Evolutionary conservation across 805 yeast genomes (phyloP).

Genomic region (Starmerella geochares): DNA sequence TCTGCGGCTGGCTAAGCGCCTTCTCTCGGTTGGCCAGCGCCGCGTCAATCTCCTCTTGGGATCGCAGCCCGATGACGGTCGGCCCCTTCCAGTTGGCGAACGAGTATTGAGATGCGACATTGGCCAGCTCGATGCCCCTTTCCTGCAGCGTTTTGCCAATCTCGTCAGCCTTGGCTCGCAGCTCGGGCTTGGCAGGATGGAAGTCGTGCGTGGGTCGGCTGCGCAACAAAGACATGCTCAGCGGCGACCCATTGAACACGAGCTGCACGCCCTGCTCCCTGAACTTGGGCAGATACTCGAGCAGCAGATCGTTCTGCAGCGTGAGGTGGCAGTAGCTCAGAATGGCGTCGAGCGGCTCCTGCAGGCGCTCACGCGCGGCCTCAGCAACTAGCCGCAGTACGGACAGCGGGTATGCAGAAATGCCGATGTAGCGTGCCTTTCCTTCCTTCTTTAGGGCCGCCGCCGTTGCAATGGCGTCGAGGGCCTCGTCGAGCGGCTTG

Average conservation of each 20-base stretch:
- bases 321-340: constrained; percentile 75
- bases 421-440: constrained; percentile 53
- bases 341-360: constrained; percentile 62
- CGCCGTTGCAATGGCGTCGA: constrained; percentile 55
- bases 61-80: constrained; percentile 71
- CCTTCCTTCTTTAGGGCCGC: constrained; percentile 54
- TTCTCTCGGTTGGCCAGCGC: constrained; percentile 52
- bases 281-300: constrained; percentile 42
- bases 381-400: constrained; percentile 38
- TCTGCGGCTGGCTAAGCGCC: constrained; percentile 30
- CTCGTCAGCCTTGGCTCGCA: constrained; percentile 39
- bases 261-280: constrained; percentile 41
- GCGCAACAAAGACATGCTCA: constrained; percentile 77
- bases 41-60: constrained; percentile 47
- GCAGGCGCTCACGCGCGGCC: constrained; percentile 38
- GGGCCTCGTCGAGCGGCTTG: constrained; percentile 43
- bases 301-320: constrained; percentile 56
- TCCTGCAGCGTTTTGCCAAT: constrained; percentile 41
- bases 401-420: constrained; percentile 79
- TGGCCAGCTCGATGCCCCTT: constrained; percentile 59
- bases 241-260: constrained; percentile 72
- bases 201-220: constrained; percentile 56
- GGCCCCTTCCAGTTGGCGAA: constrained; percentile 54
- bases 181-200: constrained; percentile 65
- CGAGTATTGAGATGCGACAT: constrained; percentile 69